phyloP scores from a whole-genome alignment of 2,329 filamentous ascomycete genomes.

The Dothideomycetes sp. region DNA sequence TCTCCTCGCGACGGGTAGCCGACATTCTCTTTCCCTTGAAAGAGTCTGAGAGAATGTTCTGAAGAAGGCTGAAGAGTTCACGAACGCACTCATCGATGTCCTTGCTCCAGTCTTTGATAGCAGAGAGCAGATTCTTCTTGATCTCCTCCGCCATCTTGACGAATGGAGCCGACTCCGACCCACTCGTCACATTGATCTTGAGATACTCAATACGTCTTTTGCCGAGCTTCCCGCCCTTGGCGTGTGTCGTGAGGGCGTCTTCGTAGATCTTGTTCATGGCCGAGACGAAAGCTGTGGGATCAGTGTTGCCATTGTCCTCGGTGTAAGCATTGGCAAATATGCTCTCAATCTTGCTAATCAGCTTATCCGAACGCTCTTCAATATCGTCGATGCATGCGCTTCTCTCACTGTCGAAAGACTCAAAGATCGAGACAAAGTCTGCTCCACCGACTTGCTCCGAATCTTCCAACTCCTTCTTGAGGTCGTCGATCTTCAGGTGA shows the following conservation, averaged over 20 bases:
- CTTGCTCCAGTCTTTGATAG: background rate
- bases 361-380: background rate
- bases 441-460: background rate
- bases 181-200: no score
- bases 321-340: background rate
- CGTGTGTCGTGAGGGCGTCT: background rate
- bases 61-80: background rate
- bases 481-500: background rate
- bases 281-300: background rate
- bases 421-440: background rate
- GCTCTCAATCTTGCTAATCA: background rate
- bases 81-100: background rate
- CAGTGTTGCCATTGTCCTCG: background rate
- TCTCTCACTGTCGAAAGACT: background rate
- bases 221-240: background rate
- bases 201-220: constrained; percentile 1
- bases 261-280: background rate
- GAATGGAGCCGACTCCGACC: background rate
- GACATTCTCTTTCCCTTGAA: constrained; percentile 6
- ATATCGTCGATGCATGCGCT: background rate
- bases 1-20: background rate
- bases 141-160: background rate
- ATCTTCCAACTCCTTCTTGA: background rate
- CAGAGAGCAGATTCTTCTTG: background rate
- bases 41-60: background rate